phyloP scores from a whole-genome alignment of 345 rosid genomes.

The Hibiscus syriacus region DNA sequence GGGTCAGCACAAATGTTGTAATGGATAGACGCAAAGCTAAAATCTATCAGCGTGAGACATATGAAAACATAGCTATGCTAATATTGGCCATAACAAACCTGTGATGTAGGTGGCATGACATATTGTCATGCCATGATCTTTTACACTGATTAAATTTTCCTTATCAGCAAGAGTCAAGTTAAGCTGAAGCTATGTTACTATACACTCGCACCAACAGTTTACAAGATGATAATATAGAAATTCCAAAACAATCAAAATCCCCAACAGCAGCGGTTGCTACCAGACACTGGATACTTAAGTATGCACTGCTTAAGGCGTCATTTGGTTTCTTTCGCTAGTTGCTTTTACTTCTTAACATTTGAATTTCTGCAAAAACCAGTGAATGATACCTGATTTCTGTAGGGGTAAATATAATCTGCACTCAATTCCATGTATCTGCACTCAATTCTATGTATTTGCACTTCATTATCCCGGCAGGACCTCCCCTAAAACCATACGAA shows the following conservation, averaged over 20 bases:
- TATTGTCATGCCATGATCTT: not conserved
- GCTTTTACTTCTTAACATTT: not conserved
- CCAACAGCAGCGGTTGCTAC: not conserved
- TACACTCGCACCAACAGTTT: not conserved
- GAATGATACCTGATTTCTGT: slow-evolving; percentile 92
- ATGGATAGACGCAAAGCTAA: not conserved
- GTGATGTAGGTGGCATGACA: not conserved
- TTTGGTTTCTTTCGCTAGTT: not conserved
- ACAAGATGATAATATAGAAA: not conserved
- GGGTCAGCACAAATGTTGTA: not conserved
- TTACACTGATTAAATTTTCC: not conserved
- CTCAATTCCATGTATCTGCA: too few relatives aligned
- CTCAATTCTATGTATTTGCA: slow-evolving; percentile 73
- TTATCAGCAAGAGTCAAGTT: not conserved
- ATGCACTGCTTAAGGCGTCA: not conserved
- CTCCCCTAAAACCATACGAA: slow-evolving; percentile 82
- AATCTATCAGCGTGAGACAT: not conserved
- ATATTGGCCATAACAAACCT: not conserved
- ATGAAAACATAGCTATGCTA: not conserved
- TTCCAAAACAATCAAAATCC: not conserved
- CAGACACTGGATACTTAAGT: not conserved
- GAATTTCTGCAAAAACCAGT: not conserved
- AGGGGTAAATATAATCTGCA: slow-evolving; percentile 65
- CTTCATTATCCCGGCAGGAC: slow-evolving; percentile 98
- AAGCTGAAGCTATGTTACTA: not conserved